Base-by-base conservation (phyloP, 805 yeast species). In the Candida ascalaphidarum region DNA sequence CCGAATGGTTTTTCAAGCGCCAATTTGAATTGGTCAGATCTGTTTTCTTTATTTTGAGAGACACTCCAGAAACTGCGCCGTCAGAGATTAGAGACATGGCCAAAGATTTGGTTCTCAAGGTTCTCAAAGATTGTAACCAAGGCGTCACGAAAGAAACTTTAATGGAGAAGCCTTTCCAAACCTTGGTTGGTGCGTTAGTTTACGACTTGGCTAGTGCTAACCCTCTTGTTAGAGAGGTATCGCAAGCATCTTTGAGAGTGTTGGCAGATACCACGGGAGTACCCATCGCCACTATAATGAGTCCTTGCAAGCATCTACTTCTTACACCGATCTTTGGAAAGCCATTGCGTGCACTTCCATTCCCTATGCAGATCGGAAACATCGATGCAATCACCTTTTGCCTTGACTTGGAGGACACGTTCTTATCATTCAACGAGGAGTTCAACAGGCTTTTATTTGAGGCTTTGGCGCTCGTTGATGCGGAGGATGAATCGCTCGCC, bases 291-390 rank as follows among this genome's bases (percentile, higher is more conserved):
- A 71, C 77, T 1, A 71, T 94, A 42, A 77, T 94, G 53, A 73
- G 77, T 4, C 88, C 89, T 12, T 88, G 94, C 29, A 84, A 86
- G 43, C 78, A 75, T 26, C 74, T 88, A 15, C 60, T 94, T 17
- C 58, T 92, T 26, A 82, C 94, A 1, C 97, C 99, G 5, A 92
- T 92, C 14, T 94, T 92, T 61, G 95, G 95, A 3, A 92, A 92
- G 48, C 99, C 99, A 1, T 58, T 92, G 33, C 68, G 99, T 37
- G 99, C 99, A 1, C 65, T 92, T 36, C 98, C 99, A 0, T 92
- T 94, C 59, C 92, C 95, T 4, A 92, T 89, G 95, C 98, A 94
- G 57, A 92, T 92, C 32, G 98, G 98, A 21, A 88, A 92, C 50
- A 88, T 92, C 36, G 97, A 92, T 53, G 97, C 97, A 1, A 83